phyloP scores from a whole-genome alignment of 768 basidiomycete genomes.

The Suillus plorans region DNA sequence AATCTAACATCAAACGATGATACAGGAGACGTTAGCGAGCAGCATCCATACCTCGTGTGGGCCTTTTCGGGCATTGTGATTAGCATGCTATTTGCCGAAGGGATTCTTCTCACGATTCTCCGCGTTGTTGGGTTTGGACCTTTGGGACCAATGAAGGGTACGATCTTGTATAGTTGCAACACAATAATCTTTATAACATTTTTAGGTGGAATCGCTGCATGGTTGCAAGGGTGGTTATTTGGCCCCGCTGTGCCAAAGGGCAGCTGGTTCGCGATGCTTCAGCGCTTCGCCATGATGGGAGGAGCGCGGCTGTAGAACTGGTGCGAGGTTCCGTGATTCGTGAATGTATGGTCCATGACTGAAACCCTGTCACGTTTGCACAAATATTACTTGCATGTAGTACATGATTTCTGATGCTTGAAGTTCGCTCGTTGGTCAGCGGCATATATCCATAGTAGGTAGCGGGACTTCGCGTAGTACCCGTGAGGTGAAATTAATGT shows the following conservation, averaged over 20 bases:
- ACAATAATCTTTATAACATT: neutral
- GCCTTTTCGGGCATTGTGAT: conserved; percentile 24
- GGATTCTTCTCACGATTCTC: conserved; percentile 31
- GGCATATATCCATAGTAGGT: too few species aligned
- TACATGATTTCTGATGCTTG: too few species aligned
- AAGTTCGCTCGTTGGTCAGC: too few species aligned
- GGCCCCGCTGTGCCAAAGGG: neutral
- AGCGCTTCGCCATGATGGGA: neutral
- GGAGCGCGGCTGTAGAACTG: neutral
- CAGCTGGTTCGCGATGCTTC: neutral
- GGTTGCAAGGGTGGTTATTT: conserved; percentile 1
- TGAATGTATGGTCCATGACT: too few species aligned
- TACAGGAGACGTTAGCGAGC: conserved; percentile 36
- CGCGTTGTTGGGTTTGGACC: conserved; percentile 37
- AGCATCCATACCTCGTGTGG: conserved; percentile 32
- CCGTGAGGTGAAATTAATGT: too few species aligned
- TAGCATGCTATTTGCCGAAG: neutral
- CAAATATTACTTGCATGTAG: neutral
- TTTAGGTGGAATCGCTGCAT: neutral
- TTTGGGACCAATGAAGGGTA: conserved; percentile 33
- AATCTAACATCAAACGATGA: neutral
- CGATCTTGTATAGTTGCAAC: neutral
- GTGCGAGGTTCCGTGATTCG: neutral
- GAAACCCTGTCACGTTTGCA: neutral
- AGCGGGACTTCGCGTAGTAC: too few species aligned